Base-by-base conservation (phyloP, 2,329 filamentous ascomycete species). In the Penicillium brevicompactum region DNA sequence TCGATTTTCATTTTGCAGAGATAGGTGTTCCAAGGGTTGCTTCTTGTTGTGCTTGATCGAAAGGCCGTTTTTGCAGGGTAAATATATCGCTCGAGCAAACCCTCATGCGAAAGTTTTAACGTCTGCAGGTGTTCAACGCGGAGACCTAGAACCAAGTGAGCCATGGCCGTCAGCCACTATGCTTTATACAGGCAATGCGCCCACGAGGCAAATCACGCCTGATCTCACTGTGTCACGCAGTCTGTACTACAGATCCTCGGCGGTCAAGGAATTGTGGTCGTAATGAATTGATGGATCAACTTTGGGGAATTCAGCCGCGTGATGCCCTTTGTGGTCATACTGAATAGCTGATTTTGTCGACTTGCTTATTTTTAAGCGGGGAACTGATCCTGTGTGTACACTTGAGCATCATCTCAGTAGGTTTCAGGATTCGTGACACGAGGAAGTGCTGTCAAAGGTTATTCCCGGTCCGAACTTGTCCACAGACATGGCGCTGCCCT, bases 181-280 rank as follows among this genome's bases (percentile, higher is more conserved):
- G 16, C 30, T 56, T 58, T 56, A 58, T 58, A 58, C 40, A 30
- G 53, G 31, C 40, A 48, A 34, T 58, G 49, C 40, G 22, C 32
- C 55, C 55, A 57, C 55, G 55, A 55, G 47, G 55, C 10, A 34
- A 51, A 32, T 37, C 21, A 43, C 46, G 32, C 38, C 52, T 48
- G 58, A 66, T 63, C 60, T 62, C 54, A 64, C 58, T 34, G 62
- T 66, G 55, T 62, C 60, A 66, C 63, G 47, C 59, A 49, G 27
- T 5, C 32, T 60, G 62, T 66, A 53, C 62, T 58, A 66, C 62
- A 3, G 41, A 48, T 52, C 10, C 4, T 51, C 41, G 48, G 31
- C 30, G 47, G 41, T 34, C 40, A 49, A 46, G 43, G 21, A 63
- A 10, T 42, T 55, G 45, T 53, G 53, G 51, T 55, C 55, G 46